Evolutionary conservation across 495 filamentous ascomycete genomes (phyloP), one percentile per base, ranked within the genome.

Genomic region (Aspergillus baeticus): DNA sequence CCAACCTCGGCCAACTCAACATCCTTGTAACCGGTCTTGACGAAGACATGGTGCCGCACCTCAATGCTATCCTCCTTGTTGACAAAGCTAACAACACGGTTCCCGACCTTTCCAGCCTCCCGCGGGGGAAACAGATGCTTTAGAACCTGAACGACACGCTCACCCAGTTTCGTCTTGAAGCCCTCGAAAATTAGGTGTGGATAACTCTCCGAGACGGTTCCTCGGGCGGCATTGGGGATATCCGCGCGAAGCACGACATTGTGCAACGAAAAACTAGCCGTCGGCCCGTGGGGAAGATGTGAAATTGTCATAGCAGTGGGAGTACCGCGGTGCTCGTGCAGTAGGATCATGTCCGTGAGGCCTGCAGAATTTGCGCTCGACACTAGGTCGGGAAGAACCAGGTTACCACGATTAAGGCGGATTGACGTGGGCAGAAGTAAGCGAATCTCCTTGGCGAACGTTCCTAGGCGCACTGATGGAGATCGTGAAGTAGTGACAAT

Each of bases 1-100:
- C 94, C 94, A 38, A 98, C 95, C 70, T 98, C 94, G 15, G 91
- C 89, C 58, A 98, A 73, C 72, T 98, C 93, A 10, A 98, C 92
- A 57, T 87, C 88, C 61, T 92, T 82, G 67, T 91, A 94, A 14
- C 88, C 84, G 6, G 90, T 94, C 71, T 86, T 85, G 14, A 93
- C 88, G 65, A 90, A 92, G 6, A 91, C 87, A 63, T 90, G 88
- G 70, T 91, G 89, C 14, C 88, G 81, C 44, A 92, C 82, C 65
- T 97, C 93, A 44, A 98, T 93, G 57, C 83, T 89, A 63, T 98
- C 94, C 65, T 98, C 93, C 51, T 92, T 90, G 63, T 96, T 96
- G 63, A 90, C 88, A 70, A 99, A 99, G 18, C 87, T 96, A 33
- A 98, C 89, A 5, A 98, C 86, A 58, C 94, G 79, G 64, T 86